These are phyloP conservation scores for Trichocomaceae sp. DNA, from an alignment of 2,329 filamentous ascomycete genomes.

Conservation along the genomic window DNA sequence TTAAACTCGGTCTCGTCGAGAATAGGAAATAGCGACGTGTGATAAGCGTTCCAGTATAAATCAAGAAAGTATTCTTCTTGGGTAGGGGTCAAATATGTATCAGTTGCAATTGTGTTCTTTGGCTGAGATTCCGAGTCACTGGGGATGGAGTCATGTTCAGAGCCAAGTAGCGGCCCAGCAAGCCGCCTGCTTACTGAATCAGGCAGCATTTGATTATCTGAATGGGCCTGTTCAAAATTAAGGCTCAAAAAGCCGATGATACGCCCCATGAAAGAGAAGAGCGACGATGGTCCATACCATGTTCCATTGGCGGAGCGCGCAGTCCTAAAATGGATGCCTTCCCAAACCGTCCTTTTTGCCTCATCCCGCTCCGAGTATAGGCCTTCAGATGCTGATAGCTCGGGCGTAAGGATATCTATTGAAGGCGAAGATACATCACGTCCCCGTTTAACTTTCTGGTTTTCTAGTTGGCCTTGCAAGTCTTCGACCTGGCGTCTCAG, in stretches of 20 bases:
- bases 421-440: constrained; percentile 15
- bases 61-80: constrained; percentile 46
- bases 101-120: constrained; percentile 11
- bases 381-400: constrained; percentile 1
- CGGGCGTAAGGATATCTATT: background rate
- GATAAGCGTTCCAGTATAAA: constrained; percentile 45
- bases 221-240: constrained; percentile 27
- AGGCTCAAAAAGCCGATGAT: constrained; percentile 34
- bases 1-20: constrained; percentile 42
- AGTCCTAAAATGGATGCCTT: constrained; percentile 35
- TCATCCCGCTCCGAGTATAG: constrained; percentile 3
- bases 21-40: constrained; percentile 37
- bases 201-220: constrained; percentile 26
- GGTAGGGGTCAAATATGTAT: constrained; percentile 29
- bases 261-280: constrained; percentile 42
- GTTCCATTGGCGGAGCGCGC: constrained; percentile 32
- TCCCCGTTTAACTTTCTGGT: constrained; percentile 25
- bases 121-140: constrained; percentile 5
- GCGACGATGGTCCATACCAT: constrained; percentile 43
- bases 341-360: constrained; percentile 28
- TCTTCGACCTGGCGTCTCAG: constrained; percentile 12
- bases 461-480: constrained; percentile 26
- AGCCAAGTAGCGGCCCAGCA: constrained; percentile 12
- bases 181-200: constrained; percentile 20
- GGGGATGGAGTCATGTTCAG: background rate